Conservation (phyloP, 345 rosid genomes). For the Moringa oleifera region DNA sequence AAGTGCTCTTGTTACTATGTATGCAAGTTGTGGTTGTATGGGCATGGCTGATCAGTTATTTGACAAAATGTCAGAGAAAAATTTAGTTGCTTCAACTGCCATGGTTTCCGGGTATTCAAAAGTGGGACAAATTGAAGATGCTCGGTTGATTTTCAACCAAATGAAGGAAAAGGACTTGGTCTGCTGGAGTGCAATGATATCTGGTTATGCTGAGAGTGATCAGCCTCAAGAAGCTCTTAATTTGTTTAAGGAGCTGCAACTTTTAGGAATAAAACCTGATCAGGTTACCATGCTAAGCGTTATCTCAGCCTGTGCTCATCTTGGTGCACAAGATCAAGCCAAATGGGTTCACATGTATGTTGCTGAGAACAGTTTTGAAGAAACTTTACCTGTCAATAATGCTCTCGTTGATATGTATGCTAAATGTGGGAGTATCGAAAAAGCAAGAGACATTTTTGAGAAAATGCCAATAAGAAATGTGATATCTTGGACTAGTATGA, state of each 20-base stretch:
- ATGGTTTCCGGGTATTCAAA: conserved; percentile 50
- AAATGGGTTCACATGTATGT: conserved; percentile 38
- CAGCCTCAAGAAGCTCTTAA: conserved; percentile 49
- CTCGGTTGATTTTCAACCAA: conserved; percentile 44
- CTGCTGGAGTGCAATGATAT: conserved; percentile 74
- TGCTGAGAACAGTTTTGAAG: conserved; percentile 28
- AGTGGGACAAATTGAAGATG: conserved; percentile 42
- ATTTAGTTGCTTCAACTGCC: conserved; percentile 41
- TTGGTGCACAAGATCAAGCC: conserved; percentile 42
- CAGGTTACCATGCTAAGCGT: conserved; percentile 46
- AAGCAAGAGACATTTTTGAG: conserved; percentile 42
- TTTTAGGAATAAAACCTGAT: conserved; percentile 38
- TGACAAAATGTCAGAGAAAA: conserved; percentile 23
- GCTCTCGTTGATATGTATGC: conserved; percentile 62
- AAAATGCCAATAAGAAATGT: conserved; percentile 37
- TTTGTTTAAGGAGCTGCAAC: conserved; percentile 37
- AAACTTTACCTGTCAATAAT: conserved; percentile 31
- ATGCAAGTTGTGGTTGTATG: conserved; percentile 44
- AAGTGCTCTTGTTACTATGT: conserved; percentile 43
- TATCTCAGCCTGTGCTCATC: conserved; percentile 44
- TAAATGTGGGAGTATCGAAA: conserved; percentile 54
- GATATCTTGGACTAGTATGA: conserved; percentile 54
- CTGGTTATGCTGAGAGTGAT: conserved; percentile 65
- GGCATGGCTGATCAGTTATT: conserved; percentile 35
- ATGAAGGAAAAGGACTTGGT: conserved; percentile 45